Base-by-base conservation (phyloP, 2,329 filamentous ascomycete species). In the Sclerotinia glacialis region DNA sequence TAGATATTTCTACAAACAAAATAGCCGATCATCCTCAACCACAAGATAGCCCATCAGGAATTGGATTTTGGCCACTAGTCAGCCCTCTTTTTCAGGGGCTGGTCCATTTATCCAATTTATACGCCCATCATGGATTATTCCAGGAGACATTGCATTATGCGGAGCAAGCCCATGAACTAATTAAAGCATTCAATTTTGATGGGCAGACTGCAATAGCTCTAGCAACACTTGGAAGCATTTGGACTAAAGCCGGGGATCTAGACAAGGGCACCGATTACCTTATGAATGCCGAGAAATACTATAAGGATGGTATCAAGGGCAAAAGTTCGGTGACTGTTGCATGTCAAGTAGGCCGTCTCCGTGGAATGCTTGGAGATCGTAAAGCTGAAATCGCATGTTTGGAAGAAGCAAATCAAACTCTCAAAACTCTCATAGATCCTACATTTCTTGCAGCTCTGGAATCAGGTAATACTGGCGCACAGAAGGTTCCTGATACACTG, bases 81-180 rank as follows among this genome's bases (percentile, higher is more conserved):
- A 85, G 86, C 37, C 87, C 89, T 0, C 83, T 97, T 26, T 88
- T 93, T 72, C 84, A 86, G 40, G 86, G 88, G 66, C 80, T 96
- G 18, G 78, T 88, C 68, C 88, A 93, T 67, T 84, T 97, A 3
- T 92, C 92, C 0, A 84, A 85, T 5, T 81, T 96, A 1, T 97
- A 93, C 72, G 87, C 90, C 1, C 89, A 96, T 70, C 85, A 95
- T 69, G 95, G 95, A 37, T 85, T 96, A 78, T 92, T 93, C 70
- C 88, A 92, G 68, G 94, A 98, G 76, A 94, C 94, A 2, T 80
- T 94, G 0, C 95, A 93, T 76, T 96, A 96, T 72, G 89, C 90
- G 1, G 90, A 97, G 71, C 90, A 95, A 72, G 93, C 93, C 0
- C 82, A 89, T 64, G 92, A 90, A 73, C 85, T 96, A 68, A 91